Evolutionary conservation across 176 grass and related monocot species (phyloP), one percentile per base, ranked within the genome.

Genomic region (Luzula sylvatica): DNA sequence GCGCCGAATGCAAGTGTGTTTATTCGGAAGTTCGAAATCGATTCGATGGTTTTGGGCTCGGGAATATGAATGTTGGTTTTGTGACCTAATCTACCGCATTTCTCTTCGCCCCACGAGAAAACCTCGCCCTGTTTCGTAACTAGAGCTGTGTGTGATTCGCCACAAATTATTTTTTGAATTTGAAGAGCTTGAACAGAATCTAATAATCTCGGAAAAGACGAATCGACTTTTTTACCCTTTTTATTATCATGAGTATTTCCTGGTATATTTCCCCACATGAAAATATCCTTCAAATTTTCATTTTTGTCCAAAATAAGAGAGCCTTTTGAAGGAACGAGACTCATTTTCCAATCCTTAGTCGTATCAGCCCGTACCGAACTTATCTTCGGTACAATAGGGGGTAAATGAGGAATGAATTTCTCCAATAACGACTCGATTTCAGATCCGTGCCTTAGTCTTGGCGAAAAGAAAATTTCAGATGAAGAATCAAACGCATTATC

Each of bases 41-140:
- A 71, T 19, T 81, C 72, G 0, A 85, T 53, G 4, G 77, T 71
- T 60, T 68, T 94, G 54, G 75, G 87, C 46, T 73, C 32, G 24
- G 72, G 61, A n/a, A 79, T 61, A 54, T 41, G 59, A 39, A 72
- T 61, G 61, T 70, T 74, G 23, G 72, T 49, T 76, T 80, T 87
- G 65, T 98, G 85, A 38, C 72, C 81, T 49, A 90, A 62, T 78
- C 72, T 86, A 19, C 75, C 85, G 24, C 74, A 54, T 28, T 69
- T 80, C 26, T 86, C 92, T 69, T 77, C 72, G 19, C 85, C 86
- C 92, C 92, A 98, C 23, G 81, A 87, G 56, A 98, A 98, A 28
- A 98, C 81, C 58, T 98, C 78, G 38, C 92, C 92, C 47, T 83
- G 75, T 62, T 87, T 98, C 35, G 85, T 98, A 67, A 98, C 72